Percentiles rank a stretch among this genome's conserved stretches.
These are phyloP conservation scores for Prunus yedoensis DNA, from an alignment of 331 rosid species.

Conservation along the genomic window DNA sequence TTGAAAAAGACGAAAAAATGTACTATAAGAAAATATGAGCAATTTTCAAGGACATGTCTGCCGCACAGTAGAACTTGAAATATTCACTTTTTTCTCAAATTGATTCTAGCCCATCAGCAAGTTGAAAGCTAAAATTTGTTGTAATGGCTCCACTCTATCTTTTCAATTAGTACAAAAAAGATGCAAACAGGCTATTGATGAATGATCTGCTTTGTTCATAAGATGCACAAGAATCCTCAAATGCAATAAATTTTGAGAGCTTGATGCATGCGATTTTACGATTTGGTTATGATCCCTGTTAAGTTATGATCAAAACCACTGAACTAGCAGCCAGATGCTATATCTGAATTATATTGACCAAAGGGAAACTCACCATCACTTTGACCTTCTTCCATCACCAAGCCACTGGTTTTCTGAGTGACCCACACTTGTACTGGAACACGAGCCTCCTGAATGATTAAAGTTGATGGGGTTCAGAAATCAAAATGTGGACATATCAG, in stretches of 20 bases:
- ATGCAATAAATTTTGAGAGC: neutral
- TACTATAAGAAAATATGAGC: neutral
- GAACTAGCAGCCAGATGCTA: neutral
- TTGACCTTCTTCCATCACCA: conserved; percentile 66
- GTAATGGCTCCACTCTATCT: no score
- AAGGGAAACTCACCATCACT: conserved; percentile 43
- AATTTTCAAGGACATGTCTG: neutral
- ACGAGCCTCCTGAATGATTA: conserved; percentile 75
- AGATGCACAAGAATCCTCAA: neutral
- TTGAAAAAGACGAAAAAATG: neutral
- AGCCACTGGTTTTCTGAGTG: conserved; percentile 72
- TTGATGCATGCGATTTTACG: neutral
- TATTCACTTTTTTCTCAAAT: neutral
- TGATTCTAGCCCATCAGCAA: no score
- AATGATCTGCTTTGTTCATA: neutral
- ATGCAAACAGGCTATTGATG: neutral
- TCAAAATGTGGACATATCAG: conserved; percentile 7
- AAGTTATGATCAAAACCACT: neutral
- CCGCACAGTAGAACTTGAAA: neutral
- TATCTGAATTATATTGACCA: neutral
- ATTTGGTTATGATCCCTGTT: neutral
- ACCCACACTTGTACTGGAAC: conserved; percentile 90
- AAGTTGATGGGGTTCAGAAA: conserved; percentile 29
- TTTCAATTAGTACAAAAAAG: neutral
- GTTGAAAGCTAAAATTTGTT: no score